Evolutionary conservation across 2,329 filamentous ascomycete species (phyloP).

Genomic region (Xylariaceae sp.): DNA sequence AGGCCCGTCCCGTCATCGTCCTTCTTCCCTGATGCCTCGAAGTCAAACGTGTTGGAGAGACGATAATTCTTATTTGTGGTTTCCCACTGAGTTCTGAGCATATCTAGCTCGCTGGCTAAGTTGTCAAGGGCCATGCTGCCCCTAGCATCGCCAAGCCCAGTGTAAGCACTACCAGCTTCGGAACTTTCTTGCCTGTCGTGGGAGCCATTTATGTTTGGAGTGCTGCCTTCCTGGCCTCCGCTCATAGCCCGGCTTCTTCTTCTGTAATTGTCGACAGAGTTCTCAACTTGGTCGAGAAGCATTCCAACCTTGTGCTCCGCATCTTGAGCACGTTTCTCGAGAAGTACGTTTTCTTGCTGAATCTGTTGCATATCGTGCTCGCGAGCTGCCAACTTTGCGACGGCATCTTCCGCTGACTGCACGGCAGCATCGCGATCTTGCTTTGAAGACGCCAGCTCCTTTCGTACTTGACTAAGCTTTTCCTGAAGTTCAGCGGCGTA

Average conservation of each 20-base stretch:
- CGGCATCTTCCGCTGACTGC: conserved; percentile 46
- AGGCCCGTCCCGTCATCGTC: conserved; percentile 40
- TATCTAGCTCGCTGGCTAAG: conserved; percentile 87
- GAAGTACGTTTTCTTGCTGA: conserved; percentile 72
- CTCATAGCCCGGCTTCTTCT: conserved; percentile 60
- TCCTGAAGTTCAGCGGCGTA: conserved; percentile 66
- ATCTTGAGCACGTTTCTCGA: conserved; percentile 81
- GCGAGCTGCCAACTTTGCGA: conserved; percentile 54
- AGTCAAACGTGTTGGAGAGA: conserved; percentile 83
- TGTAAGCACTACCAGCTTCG: conserved; percentile 61
- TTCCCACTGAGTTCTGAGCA: conserved; percentile 88
- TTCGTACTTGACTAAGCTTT: conserved; percentile 63
- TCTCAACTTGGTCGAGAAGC: conserved; percentile 89
- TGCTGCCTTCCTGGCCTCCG: conserved; percentile 41
- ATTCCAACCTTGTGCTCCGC: conserved; percentile 91
- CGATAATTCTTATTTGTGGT: conserved; percentile 94
- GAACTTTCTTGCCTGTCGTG: conserved; percentile 52
- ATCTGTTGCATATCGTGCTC: conserved; percentile 73
- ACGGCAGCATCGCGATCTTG: conserved; percentile 62
- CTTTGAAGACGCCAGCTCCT: conserved; percentile 63
- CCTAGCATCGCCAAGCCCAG: conserved; percentile 49
- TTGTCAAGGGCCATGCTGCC: conserved; percentile 76
- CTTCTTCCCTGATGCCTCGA: conserved; percentile 53
- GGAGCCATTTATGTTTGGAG: conserved; percentile 28
- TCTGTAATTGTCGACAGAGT: conserved; percentile 90